A percentile compares a stretch with the other conserved stretches of the same genome.
Evolutionary conservation across 495 filamentous ascomycete genomes (phyloP).

Genomic region (Aspergillus olivimuriae): DNA sequence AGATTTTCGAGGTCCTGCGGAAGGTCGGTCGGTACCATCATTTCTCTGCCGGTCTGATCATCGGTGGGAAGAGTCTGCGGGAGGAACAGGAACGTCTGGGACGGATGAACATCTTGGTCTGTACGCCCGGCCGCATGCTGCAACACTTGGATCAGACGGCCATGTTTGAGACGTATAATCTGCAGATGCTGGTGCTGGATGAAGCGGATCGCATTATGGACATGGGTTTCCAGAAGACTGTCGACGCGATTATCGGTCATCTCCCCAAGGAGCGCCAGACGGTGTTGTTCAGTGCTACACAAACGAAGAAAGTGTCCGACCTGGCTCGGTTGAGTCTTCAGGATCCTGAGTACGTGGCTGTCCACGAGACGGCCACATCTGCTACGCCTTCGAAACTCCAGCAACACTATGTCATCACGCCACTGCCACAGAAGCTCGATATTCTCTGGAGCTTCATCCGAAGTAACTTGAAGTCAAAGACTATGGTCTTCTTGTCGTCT

Average conservation of each 20-base stretch:
- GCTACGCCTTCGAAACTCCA: constrained; percentile 81
- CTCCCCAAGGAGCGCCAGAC: constrained; percentile 85
- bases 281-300: constrained; percentile 90
- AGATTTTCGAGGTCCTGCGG: constrained; percentile 93
- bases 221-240: constrained; percentile 88
- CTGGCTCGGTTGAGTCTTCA: constrained; percentile 79
- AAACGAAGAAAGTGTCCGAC: constrained; percentile 90
- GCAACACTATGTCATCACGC: constrained; percentile 84
- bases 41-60: constrained; percentile 90
- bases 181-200: constrained; percentile 91
- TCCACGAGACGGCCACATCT: constrained; percentile 74
- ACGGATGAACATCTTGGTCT: constrained; percentile 96
- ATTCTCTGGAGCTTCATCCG: constrained; percentile 89
- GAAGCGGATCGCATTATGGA: constrained; percentile 97
- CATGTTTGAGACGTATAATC: constrained; percentile 78
- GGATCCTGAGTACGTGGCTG: constrained; percentile 91
- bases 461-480: constrained; percentile 82
- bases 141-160: constrained; percentile 96
- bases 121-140: constrained; percentile 89
- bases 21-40: constrained; percentile 85
- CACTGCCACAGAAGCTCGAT: constrained; percentile 81
- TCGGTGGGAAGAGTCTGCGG: constrained; percentile 85
- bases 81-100: constrained; percentile 83
- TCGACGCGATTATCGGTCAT: constrained; percentile 93
- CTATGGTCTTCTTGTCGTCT: constrained; percentile 87